Percentiles rank a stretch among this genome's conserved stretches.
phyloP scores from a whole-genome alignment of 306 rosid species.

The Senna tora region DNA sequence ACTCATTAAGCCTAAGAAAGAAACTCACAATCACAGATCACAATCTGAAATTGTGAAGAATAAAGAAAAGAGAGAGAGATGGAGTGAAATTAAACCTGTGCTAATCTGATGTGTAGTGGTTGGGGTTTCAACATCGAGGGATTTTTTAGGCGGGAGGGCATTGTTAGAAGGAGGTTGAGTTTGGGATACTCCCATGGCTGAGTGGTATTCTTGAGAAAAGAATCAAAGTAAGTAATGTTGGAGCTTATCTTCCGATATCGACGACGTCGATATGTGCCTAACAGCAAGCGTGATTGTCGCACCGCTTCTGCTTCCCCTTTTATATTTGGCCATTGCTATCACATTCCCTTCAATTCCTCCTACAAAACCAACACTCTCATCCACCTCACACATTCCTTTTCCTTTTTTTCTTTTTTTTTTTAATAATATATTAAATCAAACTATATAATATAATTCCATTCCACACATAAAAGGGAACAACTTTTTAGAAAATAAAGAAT shows the following conservation, averaged over 20 bases:
- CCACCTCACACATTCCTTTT: too few relatives aligned
- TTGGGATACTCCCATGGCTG: conserved; percentile 6
- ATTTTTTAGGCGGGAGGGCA: background rate
- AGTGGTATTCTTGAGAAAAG: too few relatives aligned
- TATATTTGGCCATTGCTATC: background rate
- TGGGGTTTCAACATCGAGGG: conserved; percentile 37
- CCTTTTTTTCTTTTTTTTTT: too few relatives aligned
- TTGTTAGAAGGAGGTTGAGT: background rate
- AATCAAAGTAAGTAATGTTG: background rate
- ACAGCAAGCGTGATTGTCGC: background rate
- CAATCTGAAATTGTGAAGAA: background rate
- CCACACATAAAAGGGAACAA: too few relatives aligned
- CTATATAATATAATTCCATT: too few relatives aligned
- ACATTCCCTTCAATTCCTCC: too few relatives aligned
- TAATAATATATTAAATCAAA: too few relatives aligned
- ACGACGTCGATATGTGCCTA: background rate
- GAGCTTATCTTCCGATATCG: background rate
- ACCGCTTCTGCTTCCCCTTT: background rate
- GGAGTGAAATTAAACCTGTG: conserved; percentile 47
- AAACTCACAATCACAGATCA: background rate
- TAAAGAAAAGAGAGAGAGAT: too few relatives aligned
- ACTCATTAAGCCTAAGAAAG: background rate
- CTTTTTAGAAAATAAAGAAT: too few relatives aligned
- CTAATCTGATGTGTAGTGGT: conserved; percentile 84
- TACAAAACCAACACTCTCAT: too few relatives aligned